These are phyloP conservation scores for Pontederia crassipes DNA, from an alignment of 176 grass and related monocot species.

Conservation along the genomic window DNA sequence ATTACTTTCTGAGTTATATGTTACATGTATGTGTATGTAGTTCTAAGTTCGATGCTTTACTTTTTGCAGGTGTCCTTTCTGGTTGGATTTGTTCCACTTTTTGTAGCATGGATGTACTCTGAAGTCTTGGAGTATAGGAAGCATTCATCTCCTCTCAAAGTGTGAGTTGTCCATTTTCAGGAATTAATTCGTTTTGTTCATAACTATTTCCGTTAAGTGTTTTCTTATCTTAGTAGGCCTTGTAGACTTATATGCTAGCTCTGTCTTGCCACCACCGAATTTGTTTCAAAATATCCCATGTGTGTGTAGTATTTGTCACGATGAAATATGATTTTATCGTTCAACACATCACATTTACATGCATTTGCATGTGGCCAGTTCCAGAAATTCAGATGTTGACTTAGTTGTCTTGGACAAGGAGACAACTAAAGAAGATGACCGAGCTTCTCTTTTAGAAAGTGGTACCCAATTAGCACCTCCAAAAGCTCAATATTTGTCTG, in stretches of 20 bases:
- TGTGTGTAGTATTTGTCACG: constrained; percentile 1
- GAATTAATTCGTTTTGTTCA: not conserved
- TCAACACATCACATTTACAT: constrained; percentile 21
- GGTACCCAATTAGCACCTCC: constrained; percentile 37
- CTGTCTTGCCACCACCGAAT: not conserved
- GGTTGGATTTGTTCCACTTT: constrained; percentile 72
- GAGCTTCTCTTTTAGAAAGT: constrained; percentile 55
- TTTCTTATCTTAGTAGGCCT: not conserved
- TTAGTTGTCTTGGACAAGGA: constrained; percentile 57
- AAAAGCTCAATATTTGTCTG: constrained; percentile 49
- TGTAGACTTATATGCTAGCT: not conserved
- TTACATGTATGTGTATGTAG: too few species aligned
- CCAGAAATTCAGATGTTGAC: constrained; percentile 69
- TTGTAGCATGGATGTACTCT: constrained; percentile 61
- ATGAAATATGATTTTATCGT: not conserved
- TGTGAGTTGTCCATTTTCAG: constrained; percentile 41
- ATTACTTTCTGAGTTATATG: not conserved
- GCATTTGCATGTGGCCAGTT: constrained; percentile 28
- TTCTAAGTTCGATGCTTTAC: constrained; percentile 4
- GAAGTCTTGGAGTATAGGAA: constrained; percentile 62
- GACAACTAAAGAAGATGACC: constrained; percentile 53
- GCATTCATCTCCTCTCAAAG: constrained; percentile 45
- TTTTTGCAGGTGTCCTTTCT: constrained; percentile 50
- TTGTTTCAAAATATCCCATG: not conserved
- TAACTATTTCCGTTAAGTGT: not conserved